Evolutionary conservation across 2,329 filamentous ascomycete genomes (phyloP).

Genomic region (Herpotrichia juniperi): DNA sequence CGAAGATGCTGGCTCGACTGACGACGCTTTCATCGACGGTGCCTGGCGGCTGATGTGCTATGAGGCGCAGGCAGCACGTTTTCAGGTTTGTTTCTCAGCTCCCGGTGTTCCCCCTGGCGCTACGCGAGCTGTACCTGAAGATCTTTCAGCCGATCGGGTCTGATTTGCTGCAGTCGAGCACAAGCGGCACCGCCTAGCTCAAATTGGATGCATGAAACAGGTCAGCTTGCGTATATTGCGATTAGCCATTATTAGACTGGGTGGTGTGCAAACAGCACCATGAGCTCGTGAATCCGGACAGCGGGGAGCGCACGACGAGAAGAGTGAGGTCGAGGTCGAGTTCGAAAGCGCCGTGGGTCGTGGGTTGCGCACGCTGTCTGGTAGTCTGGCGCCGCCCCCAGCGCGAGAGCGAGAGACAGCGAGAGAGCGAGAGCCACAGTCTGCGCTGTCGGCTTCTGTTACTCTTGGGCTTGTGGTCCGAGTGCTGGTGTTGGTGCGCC

Average conservation of each 20-base stretch:
- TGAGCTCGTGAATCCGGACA: too few relatives aligned
- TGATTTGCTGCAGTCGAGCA: neutral
- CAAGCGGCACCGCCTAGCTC: neutral
- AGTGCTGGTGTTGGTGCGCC: neutral
- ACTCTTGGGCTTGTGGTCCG: neutral
- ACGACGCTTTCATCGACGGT: too few relatives aligned
- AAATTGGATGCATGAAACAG: neutral
- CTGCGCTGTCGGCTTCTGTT: neutral
- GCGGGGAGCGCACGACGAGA: too few relatives aligned
- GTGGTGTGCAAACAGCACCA: too few relatives aligned
- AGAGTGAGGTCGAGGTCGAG: too few relatives aligned
- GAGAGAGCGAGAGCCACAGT: neutral
- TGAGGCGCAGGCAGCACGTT: too few relatives aligned
- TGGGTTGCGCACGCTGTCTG: too few relatives aligned
- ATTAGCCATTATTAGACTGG: neutral
- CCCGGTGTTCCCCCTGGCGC: neutral
- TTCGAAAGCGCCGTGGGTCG: too few relatives aligned
- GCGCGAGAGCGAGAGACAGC: too few relatives aligned
- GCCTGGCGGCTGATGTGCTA: too few relatives aligned
- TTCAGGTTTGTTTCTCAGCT: constrained; percentile 2
- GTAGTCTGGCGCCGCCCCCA: too few relatives aligned
- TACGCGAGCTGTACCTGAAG: neutral
- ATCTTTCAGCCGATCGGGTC: neutral
- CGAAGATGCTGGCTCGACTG: too few relatives aligned
- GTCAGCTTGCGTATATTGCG: neutral